Evolutionary conservation across 2,329 filamentous ascomycete species (phyloP).

Genomic region (Ilyonectria destructans): DNA sequence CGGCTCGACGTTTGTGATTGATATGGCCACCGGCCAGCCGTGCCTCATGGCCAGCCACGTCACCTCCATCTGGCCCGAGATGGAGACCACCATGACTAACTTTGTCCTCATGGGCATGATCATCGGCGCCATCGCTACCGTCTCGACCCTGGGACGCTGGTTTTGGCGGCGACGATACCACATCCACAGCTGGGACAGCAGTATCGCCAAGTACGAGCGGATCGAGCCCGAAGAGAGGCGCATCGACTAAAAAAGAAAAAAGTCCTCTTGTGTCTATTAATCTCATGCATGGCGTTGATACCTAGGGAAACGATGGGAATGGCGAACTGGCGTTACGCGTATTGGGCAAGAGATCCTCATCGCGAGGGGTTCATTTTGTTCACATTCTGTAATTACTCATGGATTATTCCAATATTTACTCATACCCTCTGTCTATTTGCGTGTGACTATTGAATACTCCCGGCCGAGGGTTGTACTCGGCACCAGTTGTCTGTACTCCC

Average conservation of each 20-base stretch:
- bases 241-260: conserved; percentile 31
- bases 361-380: background rate
- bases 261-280: background rate
- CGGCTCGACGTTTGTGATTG: conserved; percentile 48
- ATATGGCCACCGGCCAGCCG: conserved; percentile 47
- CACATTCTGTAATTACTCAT: background rate
- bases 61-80: conserved; percentile 35
- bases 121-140: conserved; percentile 1
- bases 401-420: background rate
- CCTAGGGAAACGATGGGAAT: conserved; percentile 18
- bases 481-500: background rate
- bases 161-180: conserved; percentile 29
- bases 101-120: conserved; percentile 27
- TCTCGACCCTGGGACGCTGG: conserved; percentile 28
- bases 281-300: conserved; percentile 32
- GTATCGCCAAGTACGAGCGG: conserved; percentile 32
- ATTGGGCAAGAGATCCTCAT: background rate
- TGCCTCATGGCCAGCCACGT: conserved; percentile 44
- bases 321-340: conserved; percentile 19
- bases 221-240: conserved; percentile 36
- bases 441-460: background rate
- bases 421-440: background rate
- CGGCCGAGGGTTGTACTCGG: background rate
- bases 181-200: conserved; percentile 25
- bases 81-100: conserved; percentile 18